phyloP scores from a whole-genome alignment of 108 stramenopile species.

The Cyclotella choctawhatcheeana region DNA sequence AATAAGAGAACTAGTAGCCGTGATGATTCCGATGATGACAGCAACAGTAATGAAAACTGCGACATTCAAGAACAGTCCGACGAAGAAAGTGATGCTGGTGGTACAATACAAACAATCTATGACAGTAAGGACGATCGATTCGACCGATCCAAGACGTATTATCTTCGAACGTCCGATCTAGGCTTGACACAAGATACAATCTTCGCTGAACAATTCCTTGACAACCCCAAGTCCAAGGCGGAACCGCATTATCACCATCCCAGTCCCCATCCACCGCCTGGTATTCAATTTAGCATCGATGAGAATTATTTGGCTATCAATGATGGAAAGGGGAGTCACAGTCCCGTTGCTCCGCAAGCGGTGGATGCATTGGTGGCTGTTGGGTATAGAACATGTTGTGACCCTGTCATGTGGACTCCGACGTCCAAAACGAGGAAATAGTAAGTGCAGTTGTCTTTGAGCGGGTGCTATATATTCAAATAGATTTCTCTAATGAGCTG shows the following conservation, averaged over 20 bases:
- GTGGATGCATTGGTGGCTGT: conserved; percentile 48
- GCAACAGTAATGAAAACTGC: background rate
- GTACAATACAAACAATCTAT: background rate
- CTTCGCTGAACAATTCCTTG: conserved; percentile 45
- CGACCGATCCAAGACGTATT: conserved; percentile 30
- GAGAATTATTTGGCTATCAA: conserved; percentile 51
- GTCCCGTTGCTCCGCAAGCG: conserved; percentile 52
- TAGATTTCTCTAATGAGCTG: background rate
- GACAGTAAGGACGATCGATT: conserved; percentile 12
- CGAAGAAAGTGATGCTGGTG: conserved; percentile 2
- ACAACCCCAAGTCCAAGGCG: conserved; percentile 28
- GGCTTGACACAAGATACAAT: conserved; percentile 49
- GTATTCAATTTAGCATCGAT: conserved; percentile 42
- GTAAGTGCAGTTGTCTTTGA: too few species aligned
- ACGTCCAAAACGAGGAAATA: conserved; percentile 35
- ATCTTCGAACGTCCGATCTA: conserved; percentile 48
- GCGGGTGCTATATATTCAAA: too few species aligned
- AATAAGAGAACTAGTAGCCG: background rate
- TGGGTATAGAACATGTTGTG: conserved; percentile 33
- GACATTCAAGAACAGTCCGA: background rate
- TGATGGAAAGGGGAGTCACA: conserved; percentile 39
- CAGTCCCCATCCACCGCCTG: conserved; percentile 48
- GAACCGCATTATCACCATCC: conserved; percentile 56
- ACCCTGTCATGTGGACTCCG: conserved; percentile 60
- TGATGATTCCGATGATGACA: conserved; percentile 17